Evolutionary conservation across 345 rosid species (phyloP), one percentile per base, ranked within the genome.

Genomic region (Corchorus olitorius): DNA sequence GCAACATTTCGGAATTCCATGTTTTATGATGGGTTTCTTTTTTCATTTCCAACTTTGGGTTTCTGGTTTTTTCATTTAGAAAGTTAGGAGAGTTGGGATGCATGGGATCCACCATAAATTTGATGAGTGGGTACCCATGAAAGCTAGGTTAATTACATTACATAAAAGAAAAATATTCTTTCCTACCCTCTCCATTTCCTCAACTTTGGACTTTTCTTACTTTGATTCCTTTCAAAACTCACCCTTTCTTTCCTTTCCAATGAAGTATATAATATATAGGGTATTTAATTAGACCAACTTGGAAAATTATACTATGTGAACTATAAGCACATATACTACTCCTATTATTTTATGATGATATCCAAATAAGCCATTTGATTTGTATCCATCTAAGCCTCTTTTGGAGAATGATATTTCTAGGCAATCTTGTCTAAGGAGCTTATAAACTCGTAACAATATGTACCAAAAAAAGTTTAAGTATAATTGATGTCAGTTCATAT

Each of bases 1-100:
- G 62, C 5, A 71, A 50, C 45, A 49, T 49, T 62, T 50, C 45
- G 33, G 55, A 27, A 41, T 55, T 66, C 63, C 73, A 66, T 54
- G 55, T 65, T 27, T 46, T 5, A 50, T 27, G 39, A 50, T 27
- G 39, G 53, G 65, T 64, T 39, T 53, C 12, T 20, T 63, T 39
- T 53, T n/a, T n/a, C 62, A 2, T 34, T 39, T 49, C 41, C 54
- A 67, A 14, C 16, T 37, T 69, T 27, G 34, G 72, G 20, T n/a
- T 16, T 69, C 5, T 2, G 1, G 0, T 12, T 15, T 9, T 15
- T 0, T 37, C 33, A 41, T 0, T 0, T 6, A 17, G 7, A 17
- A 65, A 39, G 48, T 39, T 7, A 5, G 7, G 48, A 5, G 7
- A 65, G 19, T 49, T 49, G 59, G 35, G 73, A 50, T 65, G 27